A percentile compares a stretch with the other conserved stretches of the same genome.
These are phyloP conservation scores for Stentor roeselii DNA, from an alignment of 73 alveolate genomes.

Conservation along the genomic window DNA sequence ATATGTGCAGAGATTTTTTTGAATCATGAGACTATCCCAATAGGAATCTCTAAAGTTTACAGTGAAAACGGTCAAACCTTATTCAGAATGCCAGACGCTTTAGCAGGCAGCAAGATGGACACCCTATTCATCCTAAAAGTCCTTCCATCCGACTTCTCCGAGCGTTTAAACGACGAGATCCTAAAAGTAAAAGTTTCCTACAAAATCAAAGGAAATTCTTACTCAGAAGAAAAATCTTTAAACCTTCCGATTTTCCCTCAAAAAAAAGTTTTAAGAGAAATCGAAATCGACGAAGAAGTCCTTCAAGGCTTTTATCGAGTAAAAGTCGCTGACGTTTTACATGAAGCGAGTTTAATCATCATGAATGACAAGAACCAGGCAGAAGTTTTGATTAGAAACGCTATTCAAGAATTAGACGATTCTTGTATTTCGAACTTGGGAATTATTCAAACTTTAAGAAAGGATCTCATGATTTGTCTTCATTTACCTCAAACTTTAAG, in stretches of 20 bases:
- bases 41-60: slow-evolving; percentile 24
- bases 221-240: neutral
- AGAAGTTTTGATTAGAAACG: neutral
- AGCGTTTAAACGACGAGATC: neutral
- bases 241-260: neutral
- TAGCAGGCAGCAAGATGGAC: neutral
- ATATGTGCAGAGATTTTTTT: neutral
- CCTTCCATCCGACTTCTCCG: neutral
- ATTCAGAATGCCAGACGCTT: neutral
- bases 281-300: neutral
- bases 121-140: neutral
- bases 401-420: neutral
- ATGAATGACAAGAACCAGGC: neutral
- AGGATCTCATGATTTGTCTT: neutral
- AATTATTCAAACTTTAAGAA: neutral
- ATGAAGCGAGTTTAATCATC: neutral
- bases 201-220: neutral
- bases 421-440: neutral
- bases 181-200: neutral
- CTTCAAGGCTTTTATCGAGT: neutral
- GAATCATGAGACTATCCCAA: neutral
- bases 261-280: neutral
- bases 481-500: too few species aligned
- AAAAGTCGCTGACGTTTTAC: neutral
- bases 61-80: slow-evolving; percentile 1